Base-by-base conservation (phyloP, 257 asterid species). In the Nemophila menziesii region DNA sequence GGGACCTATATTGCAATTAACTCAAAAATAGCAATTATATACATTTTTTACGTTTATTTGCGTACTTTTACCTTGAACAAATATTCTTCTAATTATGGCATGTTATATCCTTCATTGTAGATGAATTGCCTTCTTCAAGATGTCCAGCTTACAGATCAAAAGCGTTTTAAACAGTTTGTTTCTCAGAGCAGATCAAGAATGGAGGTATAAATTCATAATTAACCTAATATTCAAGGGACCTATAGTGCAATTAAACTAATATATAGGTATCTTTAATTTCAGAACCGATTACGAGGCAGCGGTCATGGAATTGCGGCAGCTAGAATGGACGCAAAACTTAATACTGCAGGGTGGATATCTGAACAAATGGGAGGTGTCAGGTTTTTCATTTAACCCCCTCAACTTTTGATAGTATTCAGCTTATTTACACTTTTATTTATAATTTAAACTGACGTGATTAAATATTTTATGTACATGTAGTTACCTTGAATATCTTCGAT, bases 321-420 rank as follows among this genome's bases (percentile, higher is more conserved):
- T 48, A 78, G 98, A 67, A 80, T 90, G 96, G 98, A 79, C 65
- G 96, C 96, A 39, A 90, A 90, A 69, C 94, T 90, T 55, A 90
- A 90, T 42, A 62, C 70, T 77, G 96, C 98, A 22, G 98, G 98
- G 57, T 90, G 94, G 92, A 55, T 90, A 40, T 74, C 87, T 56
- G 98, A 90, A 71, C 92, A 90, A 69, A 90, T 90, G 98, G 96
- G 94, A 58, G 98, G 98, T 54, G 54, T 90, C 64, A 90, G 98
- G 98, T 89, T 29, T 38, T 38, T 17, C 14, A 38, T n/a, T n/a
- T n/a, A n/a, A n/a, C n/a, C n/a, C n/a, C n/a, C n/a, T n/a, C n/a
- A n/a, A n/a, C n/a, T n/a, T n/a, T n/a, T n/a, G n/a, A n/a, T n/a
- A n/a, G n/a, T n/a, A n/a, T n/a, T n/a, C n/a, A n/a, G n/a, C n/a